Evolutionary conservation across 192 early-diverging fungal genomes (phyloP).

Genomic region (Phlyctochytrium arcticum): DNA sequence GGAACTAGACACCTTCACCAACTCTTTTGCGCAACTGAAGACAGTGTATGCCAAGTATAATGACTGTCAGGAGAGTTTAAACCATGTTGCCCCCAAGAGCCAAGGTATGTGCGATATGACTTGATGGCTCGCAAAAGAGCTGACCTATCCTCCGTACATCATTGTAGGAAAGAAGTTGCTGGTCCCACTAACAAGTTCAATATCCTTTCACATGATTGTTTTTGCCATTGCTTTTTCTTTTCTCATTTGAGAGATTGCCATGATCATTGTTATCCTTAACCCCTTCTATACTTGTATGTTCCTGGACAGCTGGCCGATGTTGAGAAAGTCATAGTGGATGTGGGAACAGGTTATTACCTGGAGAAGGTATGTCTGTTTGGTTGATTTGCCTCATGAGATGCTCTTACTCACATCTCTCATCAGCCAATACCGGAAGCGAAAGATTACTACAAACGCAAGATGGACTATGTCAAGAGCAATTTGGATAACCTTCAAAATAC

Average conservation of each 20-base stretch:
- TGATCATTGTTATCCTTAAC: constrained; percentile 9
- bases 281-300: constrained; percentile 67
- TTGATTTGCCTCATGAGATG: not conserved
- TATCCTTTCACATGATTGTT: constrained; percentile 5
- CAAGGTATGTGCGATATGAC: constrained; percentile 44
- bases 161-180: constrained; percentile 57
- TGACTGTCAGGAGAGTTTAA: constrained; percentile 75
- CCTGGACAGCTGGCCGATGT: constrained; percentile 79
- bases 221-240: constrained; percentile 8
- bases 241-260: not conserved
- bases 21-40: constrained; percentile 82
- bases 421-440: constrained; percentile 75
- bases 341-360: constrained; percentile 94
- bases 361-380: constrained; percentile 66
- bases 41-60: constrained; percentile 81
- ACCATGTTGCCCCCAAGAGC: constrained; percentile 49
- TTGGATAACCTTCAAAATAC: constrained; percentile 78
- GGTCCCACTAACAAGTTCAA: constrained; percentile 72
- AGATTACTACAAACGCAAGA: constrained; percentile 78
- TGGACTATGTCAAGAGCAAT: constrained; percentile 77
- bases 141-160: not conserved
- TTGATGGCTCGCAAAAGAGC: too few relatives aligned
- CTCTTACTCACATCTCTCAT: not conserved
- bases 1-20: constrained; percentile 83
- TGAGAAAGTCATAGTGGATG: constrained; percentile 87